Base-by-base conservation (phyloP, 306 rosid genomes). In the Trifolium fragiferum region DNA sequence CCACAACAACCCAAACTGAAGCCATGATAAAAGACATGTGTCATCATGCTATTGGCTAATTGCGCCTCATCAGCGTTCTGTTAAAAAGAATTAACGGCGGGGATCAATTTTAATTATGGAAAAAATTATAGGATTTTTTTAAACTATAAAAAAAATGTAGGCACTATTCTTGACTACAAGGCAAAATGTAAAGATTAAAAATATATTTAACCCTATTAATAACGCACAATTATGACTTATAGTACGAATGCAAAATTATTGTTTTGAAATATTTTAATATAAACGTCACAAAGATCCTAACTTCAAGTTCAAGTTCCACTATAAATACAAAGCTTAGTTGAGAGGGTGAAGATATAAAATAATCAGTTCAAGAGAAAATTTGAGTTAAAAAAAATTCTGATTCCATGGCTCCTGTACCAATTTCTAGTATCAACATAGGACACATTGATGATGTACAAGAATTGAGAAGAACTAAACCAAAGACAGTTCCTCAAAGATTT, bases 361-460 rank as follows among this genome's bases (percentile, higher is more conserved):
- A 76, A 47, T 27, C 66, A 71, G 21, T 78, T 69, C 21, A 14
- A 66, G 41, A 2, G 33, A 47, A 80, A 40, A 68, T 10, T 46
- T 41, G 27, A 18, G 43, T 59, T 72, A 10, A 23, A 75, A 21
- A 23, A 7, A 54, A 43, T 25, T 72, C 62, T 64, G 66, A 58
- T 66, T 67, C 81, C 40, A 93, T 94, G 99, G 89, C 95, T 78
- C 95, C 97, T 7, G 88, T 64, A 41, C 88, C 92, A 2, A 59
- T 73, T 73, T 80, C 85, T 37, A 77, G 83, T 14, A n/a, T 84
- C 69, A 86, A 88, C 35, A 88, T 87, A 80, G 97, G 97, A 8
- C 90, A 90, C 80, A 90, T 94, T 57, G 92, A 90, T 76, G 99
- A 94, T 87, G 99, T 94, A 68, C 97, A 92, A 88, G 99, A 94